phyloP scores from a whole-genome alignment of 2,329 filamentous ascomycete genomes.

The Colletotrichum sp. region DNA sequence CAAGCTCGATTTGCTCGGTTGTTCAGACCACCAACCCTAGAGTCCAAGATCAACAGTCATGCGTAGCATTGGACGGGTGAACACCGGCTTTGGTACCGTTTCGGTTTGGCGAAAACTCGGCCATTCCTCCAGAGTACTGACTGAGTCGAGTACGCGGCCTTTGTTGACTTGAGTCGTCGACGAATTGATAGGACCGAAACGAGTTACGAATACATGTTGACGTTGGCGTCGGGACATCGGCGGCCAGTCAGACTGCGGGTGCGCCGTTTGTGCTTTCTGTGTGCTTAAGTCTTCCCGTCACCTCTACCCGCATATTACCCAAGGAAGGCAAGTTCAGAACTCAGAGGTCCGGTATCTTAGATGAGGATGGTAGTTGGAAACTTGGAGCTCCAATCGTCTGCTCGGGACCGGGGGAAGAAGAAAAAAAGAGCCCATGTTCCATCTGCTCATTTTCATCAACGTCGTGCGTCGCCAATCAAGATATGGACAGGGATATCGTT shows the following conservation, averaged over 20 bases:
- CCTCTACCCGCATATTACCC: neutral
- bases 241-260: neutral
- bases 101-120: neutral
- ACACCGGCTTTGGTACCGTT: neutral
- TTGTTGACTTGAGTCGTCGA: neutral
- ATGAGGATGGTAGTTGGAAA: neutral
- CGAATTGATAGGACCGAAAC: neutral
- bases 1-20: neutral
- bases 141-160: neutral
- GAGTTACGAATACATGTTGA: neutral
- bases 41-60: neutral
- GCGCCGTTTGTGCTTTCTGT: neutral
- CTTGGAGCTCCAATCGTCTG: neutral
- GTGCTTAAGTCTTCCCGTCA: neutral
- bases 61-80: neutral
- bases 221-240: neutral
- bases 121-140: neutral
- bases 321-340: too few species aligned
- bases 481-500: conserved; percentile 3
- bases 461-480: conserved; percentile 9
- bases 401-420: neutral
- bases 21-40: neutral
- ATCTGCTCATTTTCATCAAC: conserved; percentile 16
- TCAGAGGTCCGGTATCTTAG: too few species aligned
- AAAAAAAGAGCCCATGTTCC: neutral